Conservation (phyloP, 1,284 basidiomycete genomes). For the Trametes versicolor region DNA sequence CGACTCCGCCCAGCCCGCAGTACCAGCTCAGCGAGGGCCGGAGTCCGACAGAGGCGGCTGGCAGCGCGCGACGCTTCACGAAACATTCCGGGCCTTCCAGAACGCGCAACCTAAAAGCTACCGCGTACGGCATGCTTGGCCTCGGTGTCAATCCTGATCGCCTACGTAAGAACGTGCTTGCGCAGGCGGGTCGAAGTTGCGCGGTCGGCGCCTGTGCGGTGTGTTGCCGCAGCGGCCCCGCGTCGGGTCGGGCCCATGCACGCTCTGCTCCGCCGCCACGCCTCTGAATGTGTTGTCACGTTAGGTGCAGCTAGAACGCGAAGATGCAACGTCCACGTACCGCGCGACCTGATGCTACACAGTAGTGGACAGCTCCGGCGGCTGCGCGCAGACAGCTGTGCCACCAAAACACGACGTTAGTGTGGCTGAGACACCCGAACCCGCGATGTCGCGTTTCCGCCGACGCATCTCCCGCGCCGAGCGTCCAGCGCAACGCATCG, state of each 20-base stretch:
- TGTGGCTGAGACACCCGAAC: conserved; percentile 8
- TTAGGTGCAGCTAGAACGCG: neutral
- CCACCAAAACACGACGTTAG: neutral
- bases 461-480: neutral
- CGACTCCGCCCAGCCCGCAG: conserved; percentile 1
- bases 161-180: conserved; percentile 5
- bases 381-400: neutral
- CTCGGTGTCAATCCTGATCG: conserved; percentile 26
- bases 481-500: neutral
- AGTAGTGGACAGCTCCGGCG: neutral
- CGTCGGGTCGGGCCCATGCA: neutral
- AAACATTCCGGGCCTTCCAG: conserved; percentile 32
- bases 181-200: neutral
- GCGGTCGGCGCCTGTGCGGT: conserved; percentile 7
- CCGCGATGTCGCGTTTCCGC: neutral
- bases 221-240: neutral
- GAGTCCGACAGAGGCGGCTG: conserved; percentile 4
- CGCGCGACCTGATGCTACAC: neutral
- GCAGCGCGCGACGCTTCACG: conserved; percentile 22
- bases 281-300: neutral
- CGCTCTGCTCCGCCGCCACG: neutral
- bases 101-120: conserved; percentile 27
- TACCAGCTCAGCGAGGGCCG: conserved; percentile 13
- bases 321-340: neutral
- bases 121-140: conserved; percentile 27